These are phyloP conservation scores for Serendipita sp. DNA, from an alignment of 768 basidiomycete species.

Conservation along the genomic window DNA sequence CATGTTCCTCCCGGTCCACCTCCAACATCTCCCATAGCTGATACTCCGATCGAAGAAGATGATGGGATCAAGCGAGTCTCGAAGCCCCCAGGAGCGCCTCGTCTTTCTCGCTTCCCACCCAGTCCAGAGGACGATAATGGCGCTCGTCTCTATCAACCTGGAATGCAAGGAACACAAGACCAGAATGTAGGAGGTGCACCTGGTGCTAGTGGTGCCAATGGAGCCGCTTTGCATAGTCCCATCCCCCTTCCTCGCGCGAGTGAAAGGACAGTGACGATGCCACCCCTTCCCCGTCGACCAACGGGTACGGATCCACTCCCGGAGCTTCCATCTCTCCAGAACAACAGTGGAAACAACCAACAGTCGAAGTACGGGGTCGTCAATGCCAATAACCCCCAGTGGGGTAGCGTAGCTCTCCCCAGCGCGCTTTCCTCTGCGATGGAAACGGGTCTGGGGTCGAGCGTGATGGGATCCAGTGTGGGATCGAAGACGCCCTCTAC, in stretches of 20 bases:
- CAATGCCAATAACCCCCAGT: neutral
- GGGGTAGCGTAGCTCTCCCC: neutral
- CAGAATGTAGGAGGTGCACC: neutral
- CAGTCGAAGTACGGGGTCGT: neutral
- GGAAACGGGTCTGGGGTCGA: neutral
- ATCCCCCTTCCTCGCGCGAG: neutral
- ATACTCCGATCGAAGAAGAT: neutral
- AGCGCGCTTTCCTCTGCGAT: neutral
- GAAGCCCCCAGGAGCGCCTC: neutral
- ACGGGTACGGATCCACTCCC: neutral
- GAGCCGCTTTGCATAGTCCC: neutral
- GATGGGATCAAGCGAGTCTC: conserved; percentile 2
- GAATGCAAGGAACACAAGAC: neutral
- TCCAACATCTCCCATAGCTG: neutral
- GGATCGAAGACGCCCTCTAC: neutral
- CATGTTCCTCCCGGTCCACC: neutral
- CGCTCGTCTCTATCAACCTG: neutral
- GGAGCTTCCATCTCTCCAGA: neutral
- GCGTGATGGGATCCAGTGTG: neutral
- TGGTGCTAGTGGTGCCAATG: neutral
- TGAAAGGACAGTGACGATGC: neutral
- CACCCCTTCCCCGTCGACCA: neutral
- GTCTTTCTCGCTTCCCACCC: neutral
- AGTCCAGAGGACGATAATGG: neutral
- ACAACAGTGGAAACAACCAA: neutral